A percentile compares a stretch with the other conserved stretches of the same genome.
Conservation (phyloP, 176 grass and related monocot genomes). For the Puya raimondii region DNA sequence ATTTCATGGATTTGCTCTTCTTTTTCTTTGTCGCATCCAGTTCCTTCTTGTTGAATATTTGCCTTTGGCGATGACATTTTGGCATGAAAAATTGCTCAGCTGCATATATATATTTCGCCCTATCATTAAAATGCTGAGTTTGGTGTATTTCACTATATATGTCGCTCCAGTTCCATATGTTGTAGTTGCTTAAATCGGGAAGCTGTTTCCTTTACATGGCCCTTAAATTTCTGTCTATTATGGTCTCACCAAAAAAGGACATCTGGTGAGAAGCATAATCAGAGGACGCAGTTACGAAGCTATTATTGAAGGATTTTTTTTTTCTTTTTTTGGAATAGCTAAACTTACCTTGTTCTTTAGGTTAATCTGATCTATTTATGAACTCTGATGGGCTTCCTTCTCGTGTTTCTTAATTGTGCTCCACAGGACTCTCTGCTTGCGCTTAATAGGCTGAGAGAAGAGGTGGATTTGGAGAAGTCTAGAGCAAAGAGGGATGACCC, state of each 20-base stretch:
- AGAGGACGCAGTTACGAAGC: background rate
- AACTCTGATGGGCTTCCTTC: background rate
- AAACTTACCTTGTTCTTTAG: too few species aligned
- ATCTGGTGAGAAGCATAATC: background rate
- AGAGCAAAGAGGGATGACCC: constrained; percentile 51
- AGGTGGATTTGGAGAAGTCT: constrained; percentile 72
- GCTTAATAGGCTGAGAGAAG: constrained; percentile 77
- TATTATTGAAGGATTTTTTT: background rate
- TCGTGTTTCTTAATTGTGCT: background rate
- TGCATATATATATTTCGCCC: background rate
- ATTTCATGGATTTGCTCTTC: background rate
- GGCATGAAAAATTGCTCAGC: background rate
- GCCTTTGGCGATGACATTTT: background rate
- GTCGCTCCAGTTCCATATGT: background rate
- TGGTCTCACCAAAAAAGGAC: background rate
- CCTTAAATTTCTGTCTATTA: background rate
- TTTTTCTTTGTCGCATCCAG: background rate
- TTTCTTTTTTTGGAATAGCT: too few species aligned
- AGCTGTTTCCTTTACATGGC: too few species aligned
- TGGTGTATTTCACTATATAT: background rate
- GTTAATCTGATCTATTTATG: background rate
- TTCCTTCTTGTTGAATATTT: background rate
- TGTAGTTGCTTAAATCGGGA: background rate
- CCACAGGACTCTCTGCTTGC: constrained; percentile 67
- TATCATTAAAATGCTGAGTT: background rate